These are phyloP conservation scores for Leccinum longicurvipes DNA, from an alignment of 768 basidiomycete species.

Conservation along the genomic window DNA sequence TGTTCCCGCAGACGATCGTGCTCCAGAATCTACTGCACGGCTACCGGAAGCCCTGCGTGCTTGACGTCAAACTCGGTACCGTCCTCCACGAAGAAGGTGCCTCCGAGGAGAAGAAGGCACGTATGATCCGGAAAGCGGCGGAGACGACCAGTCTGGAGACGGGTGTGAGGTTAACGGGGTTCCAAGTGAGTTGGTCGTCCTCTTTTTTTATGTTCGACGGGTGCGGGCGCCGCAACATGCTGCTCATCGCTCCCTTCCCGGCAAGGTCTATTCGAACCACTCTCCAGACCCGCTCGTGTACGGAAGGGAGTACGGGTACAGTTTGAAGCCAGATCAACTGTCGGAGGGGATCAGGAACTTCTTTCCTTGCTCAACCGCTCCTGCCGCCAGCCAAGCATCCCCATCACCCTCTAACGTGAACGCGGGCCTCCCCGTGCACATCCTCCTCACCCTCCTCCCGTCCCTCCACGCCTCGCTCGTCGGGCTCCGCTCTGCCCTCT, in stretches of 20 bases:
- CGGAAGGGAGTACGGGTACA: slow-evolving; percentile 75
- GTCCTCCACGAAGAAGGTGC: slow-evolving; percentile 74
- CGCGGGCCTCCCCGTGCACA: slow-evolving; percentile 52
- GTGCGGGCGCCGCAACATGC: neutral
- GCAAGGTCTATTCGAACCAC: slow-evolving; percentile 69
- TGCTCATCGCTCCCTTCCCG: neutral
- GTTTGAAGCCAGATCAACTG: slow-evolving; percentile 65
- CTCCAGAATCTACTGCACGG: slow-evolving; percentile 76
- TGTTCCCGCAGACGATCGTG: slow-evolving; percentile 62
- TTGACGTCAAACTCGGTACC: slow-evolving; percentile 94
- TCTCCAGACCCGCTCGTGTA: slow-evolving; percentile 56
- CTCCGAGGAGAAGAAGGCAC: slow-evolving; percentile 66
- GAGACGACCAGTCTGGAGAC: slow-evolving; percentile 71
- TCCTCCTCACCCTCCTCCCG: slow-evolving; percentile 56
- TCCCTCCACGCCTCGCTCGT: slow-evolving; percentile 50
- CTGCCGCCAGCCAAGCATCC: slow-evolving; percentile 3
- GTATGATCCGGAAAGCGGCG: slow-evolving; percentile 71
- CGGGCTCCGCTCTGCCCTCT: slow-evolving; percentile 48
- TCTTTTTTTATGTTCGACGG: slow-evolving; percentile 16
- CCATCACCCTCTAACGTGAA: slow-evolving; percentile 9
- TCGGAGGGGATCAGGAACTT: slow-evolving; percentile 74
- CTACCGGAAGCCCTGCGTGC: slow-evolving; percentile 78
- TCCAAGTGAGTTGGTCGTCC: slow-evolving; percentile 58
- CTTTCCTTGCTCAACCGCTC: slow-evolving; percentile 54
- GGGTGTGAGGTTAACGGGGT: slow-evolving; percentile 84